These are phyloP conservation scores for Colletotrichum tofieldiae DNA, from an alignment of 2,329 filamentous ascomycete species.

Conservation along the genomic window DNA sequence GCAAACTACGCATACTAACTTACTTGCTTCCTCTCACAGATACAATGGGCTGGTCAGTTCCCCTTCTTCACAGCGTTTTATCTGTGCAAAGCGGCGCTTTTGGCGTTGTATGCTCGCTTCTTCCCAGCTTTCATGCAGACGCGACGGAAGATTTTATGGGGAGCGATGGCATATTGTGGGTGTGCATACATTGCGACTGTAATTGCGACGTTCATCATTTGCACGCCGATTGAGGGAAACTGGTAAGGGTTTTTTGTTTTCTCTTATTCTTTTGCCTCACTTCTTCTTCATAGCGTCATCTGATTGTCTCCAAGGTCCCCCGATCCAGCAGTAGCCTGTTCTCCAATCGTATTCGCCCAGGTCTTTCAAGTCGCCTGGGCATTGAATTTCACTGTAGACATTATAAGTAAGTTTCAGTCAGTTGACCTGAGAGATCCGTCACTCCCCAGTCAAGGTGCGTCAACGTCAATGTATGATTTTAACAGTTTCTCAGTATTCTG, in stretches of 20 bases:
- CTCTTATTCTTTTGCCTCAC: neutral
- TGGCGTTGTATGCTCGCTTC: neutral
- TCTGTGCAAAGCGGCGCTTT: conserved; percentile 14
- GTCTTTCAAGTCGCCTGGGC: conserved; percentile 14
- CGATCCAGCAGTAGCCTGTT: conserved; percentile 4
- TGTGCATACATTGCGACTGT: conserved; percentile 4
- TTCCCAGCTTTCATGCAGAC: conserved; percentile 9
- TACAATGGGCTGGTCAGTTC: neutral
- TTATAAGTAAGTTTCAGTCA: neutral
- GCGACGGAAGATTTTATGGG: conserved; percentile 2
- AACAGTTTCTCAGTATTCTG: conserved; percentile 8
- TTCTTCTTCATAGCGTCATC: neutral
- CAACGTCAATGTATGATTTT: neutral
- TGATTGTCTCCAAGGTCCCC: neutral
- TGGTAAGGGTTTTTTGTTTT: neutral
- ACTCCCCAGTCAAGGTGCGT: neutral
- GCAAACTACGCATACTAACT: too few relatives aligned
- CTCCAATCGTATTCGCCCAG: neutral
- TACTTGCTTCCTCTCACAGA: neutral
- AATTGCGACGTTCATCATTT: neutral
- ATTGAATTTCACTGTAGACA: conserved; percentile 9
- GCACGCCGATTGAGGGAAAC: conserved; percentile 2
- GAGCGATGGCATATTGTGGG: neutral
- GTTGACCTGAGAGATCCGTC: neutral
- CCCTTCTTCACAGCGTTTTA: conserved; percentile 14